Conservation (phyloP, 140 eudicot genomes). For the Erigeron philadelphicus region DNA sequence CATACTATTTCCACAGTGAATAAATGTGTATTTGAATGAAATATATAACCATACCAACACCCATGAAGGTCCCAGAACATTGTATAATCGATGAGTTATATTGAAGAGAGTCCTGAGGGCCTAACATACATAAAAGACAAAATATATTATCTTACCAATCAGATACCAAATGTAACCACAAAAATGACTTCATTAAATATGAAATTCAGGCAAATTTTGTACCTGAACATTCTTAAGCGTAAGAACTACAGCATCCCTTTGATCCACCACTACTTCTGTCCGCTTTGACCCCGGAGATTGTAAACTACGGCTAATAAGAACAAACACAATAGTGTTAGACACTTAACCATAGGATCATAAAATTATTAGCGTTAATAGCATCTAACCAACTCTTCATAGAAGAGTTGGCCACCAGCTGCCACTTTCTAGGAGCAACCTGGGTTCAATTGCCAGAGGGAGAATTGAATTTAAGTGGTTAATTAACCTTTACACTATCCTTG, state of each 20-base stretch:
- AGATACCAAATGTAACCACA: conserved; percentile 16
- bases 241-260: conserved; percentile 68
- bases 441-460: too few relatives aligned
- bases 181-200: conserved; percentile 1
- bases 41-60: conserved; percentile 62
- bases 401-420: too few relatives aligned
- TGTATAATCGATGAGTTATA: conserved; percentile 86
- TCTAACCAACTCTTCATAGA: too few relatives aligned
- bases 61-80: conserved; percentile 96
- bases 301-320: conserved; percentile 43
- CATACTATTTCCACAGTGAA: not conserved
- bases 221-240: conserved; percentile 98
- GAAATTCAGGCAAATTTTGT: conserved; percentile 14
- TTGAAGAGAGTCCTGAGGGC: conserved; percentile 99
- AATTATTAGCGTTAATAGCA: too few relatives aligned
- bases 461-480: too few relatives aligned
- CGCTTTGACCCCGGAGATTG: conserved; percentile 81
- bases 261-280: conserved; percentile 58
- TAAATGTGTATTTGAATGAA: not conserved
- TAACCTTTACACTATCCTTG: too few relatives aligned
- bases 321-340: not conserved
- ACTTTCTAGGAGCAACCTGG: too few relatives aligned
- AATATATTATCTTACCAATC: conserved; percentile 17
- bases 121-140: conserved; percentile 43
- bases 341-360: too few relatives aligned